Evolutionary conservation across 768 basidiomycete genomes (phyloP), one percentile per base, ranked within the genome.

Genomic region (Leccinum ochraceum): DNA sequence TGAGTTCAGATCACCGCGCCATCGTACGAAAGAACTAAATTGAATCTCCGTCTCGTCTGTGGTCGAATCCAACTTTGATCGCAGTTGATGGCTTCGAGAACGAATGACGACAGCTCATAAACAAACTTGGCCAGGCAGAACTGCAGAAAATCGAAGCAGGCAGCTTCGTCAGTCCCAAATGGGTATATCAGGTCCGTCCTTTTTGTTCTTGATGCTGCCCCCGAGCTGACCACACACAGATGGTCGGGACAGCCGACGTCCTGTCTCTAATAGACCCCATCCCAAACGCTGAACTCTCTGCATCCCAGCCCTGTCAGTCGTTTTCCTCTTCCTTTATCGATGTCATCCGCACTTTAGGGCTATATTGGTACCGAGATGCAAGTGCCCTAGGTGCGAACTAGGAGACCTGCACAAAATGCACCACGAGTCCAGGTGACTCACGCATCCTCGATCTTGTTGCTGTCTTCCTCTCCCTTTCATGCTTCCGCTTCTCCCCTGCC

Each of bases 51-150:
- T 32, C 32, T 32, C 32, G 4, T 32, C 32, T 32, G 3, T 32
- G 9, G 28, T 30, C 11, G 53, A 62, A 34, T 58, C 69, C 58
- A 64, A 71, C 50, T 64, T 64, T 53, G 73, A 74, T 6, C 74
- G 64, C 56, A 89, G 89, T 98, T 49, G 95, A 96, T 80, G 95
- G 95, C 1, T 80, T 97, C 11, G 94, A 96, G 77, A 96, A 96
- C 67, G 91, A 97, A 68, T 86, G 87, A 64, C 80, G 82, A 0
- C 77, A 90, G 63, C 82, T 98, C 57, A 86, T 98, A 58, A 83
- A 91, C 62, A 78, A 86, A 13, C 84, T 98, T 11, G 84, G 82
- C 3, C 71, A 71, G 17, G 87, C 92, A 10, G 94, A 92, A 0
- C 70, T 86, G 67, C 77, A 78, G 61, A 83, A 78, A 58, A 88